Evolutionary conservation across 768 basidiomycete species (phyloP), one percentile per base, ranked within the genome.

Genomic region (Mycena sanguinolenta): DNA sequence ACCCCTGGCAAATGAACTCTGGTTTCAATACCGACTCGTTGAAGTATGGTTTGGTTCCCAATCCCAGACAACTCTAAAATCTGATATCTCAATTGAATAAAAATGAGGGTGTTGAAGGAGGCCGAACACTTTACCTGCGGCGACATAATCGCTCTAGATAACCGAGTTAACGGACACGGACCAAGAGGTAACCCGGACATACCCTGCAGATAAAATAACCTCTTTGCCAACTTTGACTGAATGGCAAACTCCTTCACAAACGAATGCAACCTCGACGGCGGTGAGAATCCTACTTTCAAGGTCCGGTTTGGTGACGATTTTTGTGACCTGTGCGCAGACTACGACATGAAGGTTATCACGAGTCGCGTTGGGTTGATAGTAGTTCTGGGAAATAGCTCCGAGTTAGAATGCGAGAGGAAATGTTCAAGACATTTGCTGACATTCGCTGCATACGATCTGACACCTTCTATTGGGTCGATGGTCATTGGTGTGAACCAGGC

Each of bases 301-400:
- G 17, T 73, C 65, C 9, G 14, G 21, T 42, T 65, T 58, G 49
- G 72, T 72, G n/a, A 75, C 28, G 63, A 8, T 72, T 74, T 25
- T 70, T 68, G 52, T 83, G 77, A 39, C 87, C 21, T 69, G 53
- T 13, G 67, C 79, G 1, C 57, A 69, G 14, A 76, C 72, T 2
- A 82, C 73, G 4, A 82, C 80, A 3, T 61, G 69, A 1, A 83
- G 73, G 63, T 83, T 83, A 4, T 64, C 49, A 13, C 80, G 74
- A 14, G 69, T 62, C 8, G 74, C 59, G 30, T 76, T 76, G 8
- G 78, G 77, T 23, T 67, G 52, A 63, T 77, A 77, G 55, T 70
- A 80, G 53, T 58, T 65, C 67, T 69, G 49, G 17, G 32, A 52
- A 17, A 50, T 23, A 19, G 44, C 25, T 53, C n/a, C n/a, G n/a